Conservation (phyloP, 2,329 filamentous ascomycete genomes). For the Pochonia chlamydosporia region DNA sequence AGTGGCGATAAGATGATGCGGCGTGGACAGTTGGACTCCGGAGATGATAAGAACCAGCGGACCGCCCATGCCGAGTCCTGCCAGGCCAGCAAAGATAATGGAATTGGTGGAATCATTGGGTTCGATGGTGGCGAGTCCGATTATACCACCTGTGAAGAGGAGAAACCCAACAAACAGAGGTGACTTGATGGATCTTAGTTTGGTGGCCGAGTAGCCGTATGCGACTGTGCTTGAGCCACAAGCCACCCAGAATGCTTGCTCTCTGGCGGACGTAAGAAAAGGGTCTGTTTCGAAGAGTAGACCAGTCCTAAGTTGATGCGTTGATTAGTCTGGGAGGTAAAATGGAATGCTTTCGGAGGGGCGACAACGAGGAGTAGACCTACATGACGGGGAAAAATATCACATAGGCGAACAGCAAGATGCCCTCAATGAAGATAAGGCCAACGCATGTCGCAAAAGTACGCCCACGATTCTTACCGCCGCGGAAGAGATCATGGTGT, state of each 20-base stretch:
- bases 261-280: not conserved
- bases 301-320: not conserved
- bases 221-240: not conserved
- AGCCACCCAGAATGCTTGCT: not conserved
- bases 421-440: conserved; percentile 4
- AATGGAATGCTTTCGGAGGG: not conserved
- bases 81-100: not conserved
- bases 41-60: not conserved
- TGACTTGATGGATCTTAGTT: not conserved
- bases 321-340: too few species aligned
- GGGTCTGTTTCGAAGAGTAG: not conserved
- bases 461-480: too few species aligned
- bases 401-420: not conserved
- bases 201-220: not conserved
- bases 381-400: conserved; percentile 4
- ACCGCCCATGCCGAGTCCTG: not conserved
- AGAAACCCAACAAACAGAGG: not conserved
- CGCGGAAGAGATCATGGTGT: conserved; percentile 3
- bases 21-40: conserved; percentile 1
- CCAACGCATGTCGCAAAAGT: not conserved
- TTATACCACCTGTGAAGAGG: not conserved
- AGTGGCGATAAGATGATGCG: conserved; percentile 3
- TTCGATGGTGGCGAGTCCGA: not conserved
- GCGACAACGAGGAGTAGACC: not conserved
- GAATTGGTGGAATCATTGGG: not conserved